Evolutionary conservation across 768 basidiomycete species (phyloP).

Genomic region (Russula abietina): DNA sequence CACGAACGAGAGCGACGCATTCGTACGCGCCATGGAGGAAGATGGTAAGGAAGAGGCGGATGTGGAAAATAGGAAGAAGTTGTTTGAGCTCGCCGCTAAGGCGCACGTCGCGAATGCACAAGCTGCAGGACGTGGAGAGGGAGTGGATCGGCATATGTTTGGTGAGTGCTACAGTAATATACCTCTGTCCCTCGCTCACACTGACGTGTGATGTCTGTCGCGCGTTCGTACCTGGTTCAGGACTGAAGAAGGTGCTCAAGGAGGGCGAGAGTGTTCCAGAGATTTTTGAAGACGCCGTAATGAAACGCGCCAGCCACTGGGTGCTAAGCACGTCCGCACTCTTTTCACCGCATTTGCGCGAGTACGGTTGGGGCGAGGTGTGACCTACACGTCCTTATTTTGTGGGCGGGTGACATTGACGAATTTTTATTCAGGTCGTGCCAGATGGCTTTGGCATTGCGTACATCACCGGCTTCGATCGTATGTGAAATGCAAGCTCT

Average conservation of each 20-base stretch:
- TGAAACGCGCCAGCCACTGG: constrained; percentile 71
- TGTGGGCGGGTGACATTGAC: background rate
- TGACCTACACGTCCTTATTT: constrained; percentile 11
- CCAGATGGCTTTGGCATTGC: constrained; percentile 92
- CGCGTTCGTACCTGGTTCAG: constrained; percentile 33
- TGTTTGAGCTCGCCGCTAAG: constrained; percentile 57
- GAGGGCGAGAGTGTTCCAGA: constrained; percentile 60
- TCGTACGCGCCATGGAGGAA: constrained; percentile 55
- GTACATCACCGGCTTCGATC: constrained; percentile 87
- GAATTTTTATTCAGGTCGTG: constrained; percentile 51
- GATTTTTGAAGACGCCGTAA: constrained; percentile 72
- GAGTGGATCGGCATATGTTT: constrained; percentile 84
- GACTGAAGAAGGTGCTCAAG: constrained; percentile 61
- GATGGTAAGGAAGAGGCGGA: constrained; percentile 37
- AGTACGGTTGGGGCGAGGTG: constrained; percentile 92
- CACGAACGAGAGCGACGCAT: constrained; percentile 67
- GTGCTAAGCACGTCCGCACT: constrained; percentile 85
- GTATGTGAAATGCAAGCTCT: constrained; percentile 34
- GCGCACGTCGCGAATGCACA: constrained; percentile 63
- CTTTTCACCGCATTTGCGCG: constrained; percentile 75
- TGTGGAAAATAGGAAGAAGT: constrained; percentile 41
- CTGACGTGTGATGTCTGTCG: background rate
- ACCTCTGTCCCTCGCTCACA: background rate
- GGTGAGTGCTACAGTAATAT: constrained; percentile 43
- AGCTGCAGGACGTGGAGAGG: constrained; percentile 58